Percentiles rank a stretch among this genome's conserved stretches.
Conservation (phyloP, 495 filamentous ascomycete species). For the Viridothelium virens region DNA sequence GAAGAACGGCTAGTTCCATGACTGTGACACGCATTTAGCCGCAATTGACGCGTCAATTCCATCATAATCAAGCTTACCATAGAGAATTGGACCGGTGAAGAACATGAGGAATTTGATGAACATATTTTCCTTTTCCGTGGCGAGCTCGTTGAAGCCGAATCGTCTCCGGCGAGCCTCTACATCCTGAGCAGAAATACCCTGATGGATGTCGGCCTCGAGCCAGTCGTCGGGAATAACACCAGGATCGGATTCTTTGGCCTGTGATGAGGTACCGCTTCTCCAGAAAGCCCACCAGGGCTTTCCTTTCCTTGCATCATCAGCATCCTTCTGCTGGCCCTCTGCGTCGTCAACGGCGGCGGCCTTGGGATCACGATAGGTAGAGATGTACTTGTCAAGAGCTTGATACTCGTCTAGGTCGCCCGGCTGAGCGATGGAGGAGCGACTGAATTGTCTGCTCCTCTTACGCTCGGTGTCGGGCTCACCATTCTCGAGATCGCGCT, state of each 20-base stretch:
- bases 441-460: conserved; percentile 15
- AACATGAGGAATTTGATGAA: conserved; percentile 69
- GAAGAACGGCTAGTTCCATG: conserved; percentile 75
- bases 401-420: conserved; percentile 32
- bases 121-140: conserved; percentile 68
- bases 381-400: conserved; percentile 35
- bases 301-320: conserved; percentile 25
- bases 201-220: conserved; percentile 61
- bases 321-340: conserved; percentile 17
- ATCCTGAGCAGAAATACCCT: conserved; percentile 50
- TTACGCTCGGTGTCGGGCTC: conserved; percentile 19
- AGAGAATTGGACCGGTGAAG: conserved; percentile 77
- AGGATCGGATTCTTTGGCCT: conserved; percentile 32
- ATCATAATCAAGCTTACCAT: conserved; percentile 48
- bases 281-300: conserved; percentile 41
- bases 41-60: conserved; percentile 12
- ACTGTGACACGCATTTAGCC: conserved; percentile 42
- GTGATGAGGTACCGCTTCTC: conserved; percentile 24
- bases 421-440: conserved; percentile 12
- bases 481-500: conserved; percentile 27
- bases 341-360: conserved; percentile 17
- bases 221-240: conserved; percentile 56
- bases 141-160: conserved; percentile 67
- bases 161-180: conserved; percentile 60
- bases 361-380: conserved; percentile 34